A percentile compares a stretch with the other conserved stretches of the same genome.
Evolutionary conservation across 495 filamentous ascomycete species (phyloP).

Genomic region (Hypoxylon rickii): DNA sequence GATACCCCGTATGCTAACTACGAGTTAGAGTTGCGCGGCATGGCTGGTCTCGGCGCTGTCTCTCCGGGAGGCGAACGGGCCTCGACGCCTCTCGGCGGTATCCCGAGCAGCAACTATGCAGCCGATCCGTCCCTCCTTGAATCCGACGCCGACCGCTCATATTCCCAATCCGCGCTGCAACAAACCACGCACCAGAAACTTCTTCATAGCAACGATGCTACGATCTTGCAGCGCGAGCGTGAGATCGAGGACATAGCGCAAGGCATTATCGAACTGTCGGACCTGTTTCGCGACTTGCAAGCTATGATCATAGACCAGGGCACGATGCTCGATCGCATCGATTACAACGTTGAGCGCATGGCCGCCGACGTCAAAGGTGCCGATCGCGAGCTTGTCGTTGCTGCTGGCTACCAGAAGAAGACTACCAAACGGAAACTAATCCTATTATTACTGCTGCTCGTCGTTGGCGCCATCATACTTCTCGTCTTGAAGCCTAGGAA

Average conservation of each 20-base stretch:
- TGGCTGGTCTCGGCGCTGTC: slow-evolving; percentile 55
- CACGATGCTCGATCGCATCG: slow-evolving; percentile 95
- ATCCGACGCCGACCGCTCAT: slow-evolving; percentile 87
- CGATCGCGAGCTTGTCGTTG: slow-evolving; percentile 87
- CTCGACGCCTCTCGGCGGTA: slow-evolving; percentile 59
- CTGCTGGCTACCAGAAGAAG: slow-evolving; percentile 83
- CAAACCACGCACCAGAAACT: slow-evolving; percentile 64
- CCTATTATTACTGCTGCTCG: slow-evolving; percentile 78
- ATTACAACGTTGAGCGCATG: slow-evolving; percentile 97
- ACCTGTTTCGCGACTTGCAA: slow-evolving; percentile 95
- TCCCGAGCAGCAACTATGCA: slow-evolving; percentile 61
- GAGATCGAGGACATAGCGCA: slow-evolving; percentile 98
- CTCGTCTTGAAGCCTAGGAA: slow-evolving; percentile 81
- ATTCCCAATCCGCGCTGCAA: slow-evolving; percentile 88
- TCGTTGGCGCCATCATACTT: slow-evolving; percentile 85
- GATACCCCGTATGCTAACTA: slow-evolving; percentile 6
- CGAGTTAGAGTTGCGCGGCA: slow-evolving; percentile 75
- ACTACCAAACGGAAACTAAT: slow-evolving; percentile 91
- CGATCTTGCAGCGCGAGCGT: slow-evolving; percentile 89
- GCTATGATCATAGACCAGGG: slow-evolving; percentile 98
- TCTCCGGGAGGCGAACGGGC: slow-evolving; percentile 51
- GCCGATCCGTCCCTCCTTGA: slow-evolving; percentile 83
- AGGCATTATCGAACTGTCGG: slow-evolving; percentile 93
- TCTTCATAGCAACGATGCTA: slow-evolving; percentile 76
- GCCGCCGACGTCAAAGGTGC: slow-evolving; percentile 84